Conservation (phyloP, 805 yeast species). For the Pichia kluyveri region DNA sequence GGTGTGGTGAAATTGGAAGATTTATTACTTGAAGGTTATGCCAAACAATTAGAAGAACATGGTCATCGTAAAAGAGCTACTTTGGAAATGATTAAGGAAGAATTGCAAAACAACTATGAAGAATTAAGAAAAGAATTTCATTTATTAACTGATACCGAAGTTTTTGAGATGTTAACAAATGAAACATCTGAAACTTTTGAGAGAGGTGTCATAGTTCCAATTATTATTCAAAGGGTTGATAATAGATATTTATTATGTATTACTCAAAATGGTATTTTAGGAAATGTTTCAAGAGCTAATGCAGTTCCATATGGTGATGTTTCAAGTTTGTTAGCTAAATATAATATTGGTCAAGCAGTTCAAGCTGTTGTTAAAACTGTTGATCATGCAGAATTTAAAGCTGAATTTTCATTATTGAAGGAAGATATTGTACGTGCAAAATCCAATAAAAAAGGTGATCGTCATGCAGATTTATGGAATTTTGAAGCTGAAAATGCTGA, state of each 20-base stretch:
- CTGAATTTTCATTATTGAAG: conserved; percentile 62
- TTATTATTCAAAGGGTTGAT: conserved; percentile 57
- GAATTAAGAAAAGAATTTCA: conserved; percentile 76
- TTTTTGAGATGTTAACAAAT: conserved; percentile 85
- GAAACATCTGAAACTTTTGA: conserved; percentile 65
- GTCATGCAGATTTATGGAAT: conserved; percentile 72
- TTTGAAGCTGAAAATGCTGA: conserved; percentile 65
- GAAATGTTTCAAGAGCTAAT: conserved; percentile 24
- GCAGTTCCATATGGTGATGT: conserved; percentile 40
- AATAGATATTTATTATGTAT: conserved; percentile 28
- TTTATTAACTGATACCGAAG: conserved; percentile 53
- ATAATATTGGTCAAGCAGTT: conserved; percentile 67
- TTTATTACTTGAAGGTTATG: conserved; percentile 82
- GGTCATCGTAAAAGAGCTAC: conserved; percentile 71
- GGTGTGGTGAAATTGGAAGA: conserved; percentile 75
- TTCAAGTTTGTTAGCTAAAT: conserved; percentile 30
- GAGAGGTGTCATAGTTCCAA: conserved; percentile 67
- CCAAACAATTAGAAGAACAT: conserved; percentile 77
- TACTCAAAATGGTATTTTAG: conserved; percentile 48
- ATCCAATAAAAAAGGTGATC: conserved; percentile 31
- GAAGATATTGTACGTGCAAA: conserved; percentile 52
- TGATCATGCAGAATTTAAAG: conserved; percentile 66
- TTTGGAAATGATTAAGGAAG: conserved; percentile 75
- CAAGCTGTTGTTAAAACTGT: conserved; percentile 70
- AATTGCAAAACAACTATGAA: conserved; percentile 77